Percentiles rank a stretch among this genome's conserved stretches.
These are phyloP conservation scores for Ganoderma lingzhi DNA, from an alignment of 1,284 basidiomycete genomes.

Conservation along the genomic window DNA sequence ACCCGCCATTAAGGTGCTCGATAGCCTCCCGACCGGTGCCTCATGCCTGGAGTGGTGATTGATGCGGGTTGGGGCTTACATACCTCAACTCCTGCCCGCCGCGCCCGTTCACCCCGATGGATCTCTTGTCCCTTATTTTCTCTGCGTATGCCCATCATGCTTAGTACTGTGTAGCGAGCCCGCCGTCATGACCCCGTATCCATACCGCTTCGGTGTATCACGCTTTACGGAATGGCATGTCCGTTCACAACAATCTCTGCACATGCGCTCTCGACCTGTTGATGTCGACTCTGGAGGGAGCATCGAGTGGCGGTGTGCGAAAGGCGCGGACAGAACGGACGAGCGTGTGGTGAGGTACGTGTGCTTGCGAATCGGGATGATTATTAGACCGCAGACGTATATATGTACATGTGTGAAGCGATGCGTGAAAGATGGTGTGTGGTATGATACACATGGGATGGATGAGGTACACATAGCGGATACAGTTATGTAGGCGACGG, in stretches of 20 bases:
- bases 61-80: conserved; percentile 24
- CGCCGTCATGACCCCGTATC: conserved; percentile 19
- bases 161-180: conserved; percentile 1
- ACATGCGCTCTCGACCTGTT: neutral
- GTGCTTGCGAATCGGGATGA: conserved; percentile 12
- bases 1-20: conserved; percentile 14
- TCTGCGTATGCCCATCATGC: conserved; percentile 13
- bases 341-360: neutral
- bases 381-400: conserved; percentile 1
- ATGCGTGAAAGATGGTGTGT: neutral
- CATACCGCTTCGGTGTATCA: conserved; percentile 15
- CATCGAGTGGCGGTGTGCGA: neutral
- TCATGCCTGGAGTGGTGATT: conserved; percentile 25
- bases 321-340: neutral
- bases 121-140: conserved; percentile 17
- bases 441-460: conserved; percentile 22
- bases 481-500: conserved; percentile 13
- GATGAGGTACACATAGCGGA: conserved; percentile 18
- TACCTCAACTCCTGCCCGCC: conserved; percentile 22
- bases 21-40: conserved; percentile 21
- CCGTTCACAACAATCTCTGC: conserved; percentile 4
- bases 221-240: conserved; percentile 11
- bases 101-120: conserved; percentile 24
- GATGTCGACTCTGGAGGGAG: neutral
- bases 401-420: conserved; percentile 7